Evolutionary conservation across 2,329 filamentous ascomycete species (phyloP), one percentile per base, ranked within the genome.

Genomic region (Akanthomyces lecanii): DNA sequence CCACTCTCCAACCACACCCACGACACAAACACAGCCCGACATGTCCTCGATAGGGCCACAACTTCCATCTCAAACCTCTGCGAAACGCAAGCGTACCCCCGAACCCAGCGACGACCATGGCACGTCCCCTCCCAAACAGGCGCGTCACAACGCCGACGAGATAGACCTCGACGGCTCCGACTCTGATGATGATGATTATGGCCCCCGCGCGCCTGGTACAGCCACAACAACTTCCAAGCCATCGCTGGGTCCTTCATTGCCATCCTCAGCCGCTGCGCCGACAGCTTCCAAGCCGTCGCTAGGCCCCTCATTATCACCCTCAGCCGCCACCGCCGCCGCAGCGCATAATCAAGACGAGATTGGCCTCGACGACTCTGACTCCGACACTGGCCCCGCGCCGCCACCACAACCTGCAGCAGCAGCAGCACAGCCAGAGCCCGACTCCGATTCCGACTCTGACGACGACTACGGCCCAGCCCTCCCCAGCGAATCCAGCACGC

Each of bases 1-100:
- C 11, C 50, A 53, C 36, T 10, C 40, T 28, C 25, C 48, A 61
- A n/a, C 59, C 58, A 53, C 57, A 60, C 50, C 12, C 33, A 30
- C 14, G 10, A 28, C 25, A 78, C 78, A 69, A 45, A 25, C 12
- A 53, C 51, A 44, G 38, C 40, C 78, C 78, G 69, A 42, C 28
- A 91, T 91, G 88, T 78, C 87, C 57, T 86, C 85, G 40, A 87
- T 91, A 70, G 89, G 89, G 5, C 89, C 90, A 16, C 80, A 87
- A 65, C 74, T 92, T 28, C 89, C 90, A 14, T 82, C 89, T 5
- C 85, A 90, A 65, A 81, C 89, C 48, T 72, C 84, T 40, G 71
- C 84, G 40, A 88, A 88, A 73, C 82, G 86, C 69, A 88, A 87
- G 70, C 84, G 84, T 69, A 81, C 78, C 5, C 69, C 78, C 5